Evolutionary conservation across 441 rosid genomes (phyloP).

Genomic region (Hura crepitans): DNA sequence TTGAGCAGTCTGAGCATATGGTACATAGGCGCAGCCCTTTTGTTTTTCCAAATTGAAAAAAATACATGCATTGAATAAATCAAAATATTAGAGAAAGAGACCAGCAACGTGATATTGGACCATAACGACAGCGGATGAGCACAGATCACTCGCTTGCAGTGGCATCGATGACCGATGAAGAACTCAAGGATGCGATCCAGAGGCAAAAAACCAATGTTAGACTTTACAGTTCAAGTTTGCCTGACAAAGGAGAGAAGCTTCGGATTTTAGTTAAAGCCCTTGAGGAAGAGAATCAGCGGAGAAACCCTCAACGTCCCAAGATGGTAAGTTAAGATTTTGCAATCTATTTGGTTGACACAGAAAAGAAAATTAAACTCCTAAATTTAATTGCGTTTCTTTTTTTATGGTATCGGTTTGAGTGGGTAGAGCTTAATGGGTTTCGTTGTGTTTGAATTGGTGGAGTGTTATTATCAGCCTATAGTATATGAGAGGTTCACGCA

Average conservation of each 20-base stretch:
- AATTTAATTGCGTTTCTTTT: slow-evolving; percentile 4
- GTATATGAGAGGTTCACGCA: too few relatives aligned
- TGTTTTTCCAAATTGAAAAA: too few relatives aligned
- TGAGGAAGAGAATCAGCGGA: slow-evolving; percentile 46
- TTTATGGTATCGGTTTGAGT: neutral
- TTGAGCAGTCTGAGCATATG: too few relatives aligned
- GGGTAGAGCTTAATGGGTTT: neutral
- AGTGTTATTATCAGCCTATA: too few relatives aligned
- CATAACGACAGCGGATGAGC: slow-evolving; percentile 14
- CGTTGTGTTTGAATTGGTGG: too few relatives aligned
- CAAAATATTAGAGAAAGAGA: too few relatives aligned
- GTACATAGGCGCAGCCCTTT: too few relatives aligned
- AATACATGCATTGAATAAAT: too few relatives aligned
- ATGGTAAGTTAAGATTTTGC: slow-evolving; percentile 38
- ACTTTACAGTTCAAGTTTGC: slow-evolving; percentile 11
- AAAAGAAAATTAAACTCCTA: too few relatives aligned
- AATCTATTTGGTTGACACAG: too few relatives aligned
- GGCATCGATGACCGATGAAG: slow-evolving; percentile 28
- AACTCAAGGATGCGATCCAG: slow-evolving; percentile 34
- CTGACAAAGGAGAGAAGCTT: slow-evolving; percentile 53
- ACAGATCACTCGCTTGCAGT: slow-evolving; percentile 25
- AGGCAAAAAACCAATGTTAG: slow-evolving; percentile 25
- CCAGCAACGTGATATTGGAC: neutral
- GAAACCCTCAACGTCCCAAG: slow-evolving; percentile 26
- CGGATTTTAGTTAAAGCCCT: slow-evolving; percentile 27